A percentile compares a stretch with the other conserved stretches of the same genome.
These are phyloP conservation scores for Rhizopogon vulgaris DNA, from an alignment of 768 basidiomycete genomes.

Conservation along the genomic window DNA sequence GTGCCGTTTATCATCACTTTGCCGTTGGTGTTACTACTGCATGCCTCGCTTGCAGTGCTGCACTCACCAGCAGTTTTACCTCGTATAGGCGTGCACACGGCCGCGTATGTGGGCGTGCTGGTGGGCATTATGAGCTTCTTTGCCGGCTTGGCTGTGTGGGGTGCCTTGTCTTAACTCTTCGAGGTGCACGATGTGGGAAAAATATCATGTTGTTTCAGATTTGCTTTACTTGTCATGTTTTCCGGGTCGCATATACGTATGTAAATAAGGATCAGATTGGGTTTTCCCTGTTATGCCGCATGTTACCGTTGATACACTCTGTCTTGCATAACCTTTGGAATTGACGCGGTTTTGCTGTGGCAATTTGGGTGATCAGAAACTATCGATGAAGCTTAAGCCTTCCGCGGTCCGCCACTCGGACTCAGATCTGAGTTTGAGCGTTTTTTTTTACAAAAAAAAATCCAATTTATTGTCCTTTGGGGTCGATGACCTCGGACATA, in stretches of 20 bases:
- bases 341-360: no score
- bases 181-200: neutral
- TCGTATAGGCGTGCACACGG: constrained; percentile 67
- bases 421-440: no score
- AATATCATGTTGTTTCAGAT: neutral
- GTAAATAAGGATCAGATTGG: neutral
- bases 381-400: no score
- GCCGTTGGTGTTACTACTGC: constrained; percentile 39
- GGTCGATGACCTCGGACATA: no score
- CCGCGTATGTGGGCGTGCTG: constrained; percentile 64
- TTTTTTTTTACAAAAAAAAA: no score
- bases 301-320: neutral
- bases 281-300: neutral
- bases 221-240: neutral
- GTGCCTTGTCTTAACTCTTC: constrained; percentile 41
- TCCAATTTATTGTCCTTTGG: no score
- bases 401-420: no score
- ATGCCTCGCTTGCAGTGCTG: constrained; percentile 51
- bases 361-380: no score
- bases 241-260: neutral
- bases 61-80: constrained; percentile 67
- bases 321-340: no score
- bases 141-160: constrained; percentile 69
- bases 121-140: constrained; percentile 67
- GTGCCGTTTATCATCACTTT: constrained; percentile 34